phyloP scores from a whole-genome alignment of 169 alveolate species.

The Pseudocohnilembus persalinus region DNA sequence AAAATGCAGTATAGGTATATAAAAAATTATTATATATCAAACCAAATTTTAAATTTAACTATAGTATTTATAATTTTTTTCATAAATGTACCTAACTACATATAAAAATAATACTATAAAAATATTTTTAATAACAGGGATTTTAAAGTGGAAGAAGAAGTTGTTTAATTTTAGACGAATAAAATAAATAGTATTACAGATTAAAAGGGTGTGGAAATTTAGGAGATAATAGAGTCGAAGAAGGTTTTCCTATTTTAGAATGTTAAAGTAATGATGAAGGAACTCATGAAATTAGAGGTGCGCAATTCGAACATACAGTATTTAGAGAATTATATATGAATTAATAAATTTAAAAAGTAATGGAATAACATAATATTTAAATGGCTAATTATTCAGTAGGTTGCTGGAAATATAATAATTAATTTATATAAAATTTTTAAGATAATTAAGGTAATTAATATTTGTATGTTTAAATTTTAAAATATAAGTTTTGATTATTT shows the following conservation, averaged over 20 bases:
- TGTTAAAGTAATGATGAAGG: slow-evolving; percentile 41
- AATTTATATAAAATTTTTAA: too few relatives aligned
- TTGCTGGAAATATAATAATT: slow-evolving; percentile 63
- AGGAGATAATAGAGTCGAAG: not conserved
- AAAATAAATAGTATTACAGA: slow-evolving; percentile 51
- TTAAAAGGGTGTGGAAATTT: slow-evolving; percentile 82
- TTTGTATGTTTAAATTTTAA: too few relatives aligned
- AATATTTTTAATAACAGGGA: not conserved
- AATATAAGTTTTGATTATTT: not conserved
- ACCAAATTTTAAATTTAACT: too few relatives aligned
- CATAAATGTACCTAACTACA: too few relatives aligned
- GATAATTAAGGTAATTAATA: too few relatives aligned
- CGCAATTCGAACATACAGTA: slow-evolving; percentile 68
- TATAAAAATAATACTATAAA: too few relatives aligned
- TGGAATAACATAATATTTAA: slow-evolving; percentile 41
- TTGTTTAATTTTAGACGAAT: slow-evolving; percentile 40
- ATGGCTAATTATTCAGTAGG: slow-evolving; percentile 68
- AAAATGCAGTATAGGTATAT: too few relatives aligned
- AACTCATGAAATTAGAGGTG: slow-evolving; percentile 71
- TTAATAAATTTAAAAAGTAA: slow-evolving; percentile 36
- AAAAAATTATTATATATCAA: too few relatives aligned
- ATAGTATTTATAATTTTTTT: too few relatives aligned
- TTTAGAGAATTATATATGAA: slow-evolving; percentile 68
- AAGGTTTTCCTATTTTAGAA: slow-evolving; percentile 55
- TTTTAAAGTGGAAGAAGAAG: slow-evolving; percentile 71